phyloP scores from a whole-genome alignment of 371 early-diverging fungal genomes.

The Actinomortierella wolfii region DNA sequence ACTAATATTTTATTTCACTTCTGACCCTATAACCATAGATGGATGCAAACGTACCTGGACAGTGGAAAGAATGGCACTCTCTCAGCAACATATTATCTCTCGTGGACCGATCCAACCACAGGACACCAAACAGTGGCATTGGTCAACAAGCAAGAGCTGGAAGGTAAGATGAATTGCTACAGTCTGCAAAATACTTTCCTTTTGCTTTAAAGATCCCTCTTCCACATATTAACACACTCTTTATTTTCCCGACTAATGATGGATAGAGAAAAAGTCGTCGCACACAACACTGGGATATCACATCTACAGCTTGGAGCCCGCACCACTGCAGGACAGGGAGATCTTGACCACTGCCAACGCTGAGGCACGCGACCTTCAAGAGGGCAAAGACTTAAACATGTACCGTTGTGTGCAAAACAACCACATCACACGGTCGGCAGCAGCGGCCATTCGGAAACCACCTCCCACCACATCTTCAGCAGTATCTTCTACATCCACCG shows the following conservation, averaged over 20 bases:
- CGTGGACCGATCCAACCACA: conserved; percentile 27
- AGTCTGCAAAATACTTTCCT: too few relatives aligned
- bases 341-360: conserved; percentile 25
- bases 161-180: conserved; percentile 10
- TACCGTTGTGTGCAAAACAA: conserved; percentile 28
- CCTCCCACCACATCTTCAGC: conserved; percentile 2
- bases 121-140: conserved; percentile 23
- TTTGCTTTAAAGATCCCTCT: too few relatives aligned
- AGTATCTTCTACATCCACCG: conserved; percentile 6
- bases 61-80: conserved; percentile 20
- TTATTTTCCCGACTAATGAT: too few relatives aligned
- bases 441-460: too few relatives aligned
- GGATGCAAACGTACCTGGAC: conserved; percentile 36
- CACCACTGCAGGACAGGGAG: conserved; percentile 26
- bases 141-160: conserved; percentile 22
- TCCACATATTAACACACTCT: too few relatives aligned
- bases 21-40: conserved; percentile 4
- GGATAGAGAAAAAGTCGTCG: too few relatives aligned
- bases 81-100: conserved; percentile 28
- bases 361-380: conserved; percentile 31
- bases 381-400: conserved; percentile 34
- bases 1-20: too few relatives aligned
- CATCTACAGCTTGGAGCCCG: conserved; percentile 43
- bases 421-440: not conserved
- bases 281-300: conserved; percentile 17